Evolutionary conservation across 2,329 filamentous ascomycete species (phyloP), one percentile per base, ranked within the genome.

Genomic region (Fusarium nanum): DNA sequence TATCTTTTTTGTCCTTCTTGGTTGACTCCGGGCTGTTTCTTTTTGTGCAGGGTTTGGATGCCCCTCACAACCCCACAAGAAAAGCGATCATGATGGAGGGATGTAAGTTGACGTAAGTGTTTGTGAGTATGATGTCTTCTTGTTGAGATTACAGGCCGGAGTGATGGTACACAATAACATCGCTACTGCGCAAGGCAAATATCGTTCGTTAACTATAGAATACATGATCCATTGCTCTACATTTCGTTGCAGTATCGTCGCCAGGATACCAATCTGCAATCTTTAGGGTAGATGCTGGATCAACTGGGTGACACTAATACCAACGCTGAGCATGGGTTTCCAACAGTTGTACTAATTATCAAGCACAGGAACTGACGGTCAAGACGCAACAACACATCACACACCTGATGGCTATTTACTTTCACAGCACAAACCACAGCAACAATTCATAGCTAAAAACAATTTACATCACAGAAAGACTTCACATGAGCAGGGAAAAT

Each of bases 1-100:
- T 37, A n/a, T 37, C n/a, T 37, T 65, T 64, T 69, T 69, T 67
- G 52, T 8, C n/a, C 18, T 55, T 69, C 44, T 44, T 27, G 25
- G 7, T 32, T 7, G 23, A 5, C 9, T 16, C 18, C 20, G 11
- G 16, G 37, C 44, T n/a, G 5, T 10, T n/a, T 37, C 34, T 45
- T 25, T 49, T 40, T 53, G 34, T 57, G 57, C 67, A 68, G 32
- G 42, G 50, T 50, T 61, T 47, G 18, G 14, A 37, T 45, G 20
- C 44, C 44, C 46, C 61, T 14, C n/a, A 23, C 16, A 42, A 25
- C 61, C 47, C 61, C 61, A 46, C 61, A 20, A n/a, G 14, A 60
- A 30, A 48, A 60, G 16, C 16, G 7, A 34, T 42, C 20, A 37
- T 41, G 7, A 10, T 22, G 23, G n/a, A 25, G 11, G 20, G 16